Base-by-base conservation (phyloP, 768 basidiomycete species). In the Termitomyces sp. region DNA sequence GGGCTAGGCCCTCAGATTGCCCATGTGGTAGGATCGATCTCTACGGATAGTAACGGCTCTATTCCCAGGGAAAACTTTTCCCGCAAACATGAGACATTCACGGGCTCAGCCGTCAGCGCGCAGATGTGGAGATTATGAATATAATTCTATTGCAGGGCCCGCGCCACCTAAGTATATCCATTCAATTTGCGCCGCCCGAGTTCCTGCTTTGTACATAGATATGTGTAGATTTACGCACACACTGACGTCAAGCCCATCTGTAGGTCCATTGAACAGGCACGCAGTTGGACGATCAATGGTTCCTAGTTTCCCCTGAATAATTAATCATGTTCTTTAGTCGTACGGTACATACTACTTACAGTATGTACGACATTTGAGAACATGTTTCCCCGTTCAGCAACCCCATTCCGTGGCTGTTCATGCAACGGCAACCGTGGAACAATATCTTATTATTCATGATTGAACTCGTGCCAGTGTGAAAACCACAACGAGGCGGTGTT, bases 331-430 rank as follows among this genome's bases (percentile, higher is more conserved):
- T n/a, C n/a, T n/a, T n/a, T n/a, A n/a, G n/a, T n/a, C n/a, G n/a
- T n/a, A n/a, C n/a, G n/a, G n/a, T n/a, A n/a, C n/a, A n/a, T n/a
- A n/a, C n/a, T n/a, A n/a, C n/a, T n/a, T n/a, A n/a, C n/a, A n/a
- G n/a, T n/a, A n/a, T n/a, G n/a, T n/a, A n/a, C n/a, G n/a, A n/a
- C n/a, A n/a, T n/a, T n/a, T 58, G 57, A 31, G 57, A 58, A 58
- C 33, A 47, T 29, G 20, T 54, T 54, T 1, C 57, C 33, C 31
- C 41, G 35, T 55, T 35, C 40, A 51, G 49, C 36, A 27, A 16
- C 25, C 7, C 22, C 32, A 41, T 20, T 16, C 40, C 16, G n/a
- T 55, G 39, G 29, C 40, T 49, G 39, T 38, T 2, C 36, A 27
- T 40, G 42, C 22, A 22, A 50, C 42, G 36, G 31, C 22, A 50